Conservation (phyloP, 192 early-diverging fungal genomes). For the Phlyctochytrium arcticum region DNA sequence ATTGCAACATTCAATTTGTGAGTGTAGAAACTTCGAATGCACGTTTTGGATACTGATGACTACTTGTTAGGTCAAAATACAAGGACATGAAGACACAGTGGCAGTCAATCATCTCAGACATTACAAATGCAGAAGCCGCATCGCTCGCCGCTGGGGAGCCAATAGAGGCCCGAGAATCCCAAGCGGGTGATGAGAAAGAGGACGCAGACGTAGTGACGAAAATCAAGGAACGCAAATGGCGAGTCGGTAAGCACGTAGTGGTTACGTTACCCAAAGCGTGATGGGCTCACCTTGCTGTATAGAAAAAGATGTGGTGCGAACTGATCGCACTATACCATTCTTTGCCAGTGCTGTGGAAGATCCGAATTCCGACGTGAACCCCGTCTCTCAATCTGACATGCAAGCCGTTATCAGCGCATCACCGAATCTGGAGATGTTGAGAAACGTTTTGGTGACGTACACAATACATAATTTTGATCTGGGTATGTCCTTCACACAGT, state of each 20-base stretch:
- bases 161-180: not conserved
- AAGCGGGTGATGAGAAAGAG: slow-evolving; percentile 48
- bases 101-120: slow-evolving; percentile 38
- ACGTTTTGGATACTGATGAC: too few species aligned
- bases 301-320: slow-evolving; percentile 97
- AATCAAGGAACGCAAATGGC: slow-evolving; percentile 49
- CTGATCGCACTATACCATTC: slow-evolving; percentile 81
- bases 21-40: too few species aligned
- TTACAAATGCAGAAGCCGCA: slow-evolving; percentile 9
- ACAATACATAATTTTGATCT: slow-evolving; percentile 78
- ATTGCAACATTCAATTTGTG: slow-evolving; percentile 51
- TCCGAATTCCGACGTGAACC: slow-evolving; percentile 38
- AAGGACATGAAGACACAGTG: slow-evolving; percentile 42
- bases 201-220: slow-evolving; percentile 50
- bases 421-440: slow-evolving; percentile 78
- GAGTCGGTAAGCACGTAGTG: slow-evolving; percentile 39
- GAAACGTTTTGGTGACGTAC: slow-evolving; percentile 90
- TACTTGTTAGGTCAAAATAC: slow-evolving; percentile 27
- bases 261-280: not conserved
- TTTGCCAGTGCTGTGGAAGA: slow-evolving; percentile 41
- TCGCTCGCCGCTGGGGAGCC: not conserved
- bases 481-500: slow-evolving; percentile 29
- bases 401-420: slow-evolving; percentile 50
- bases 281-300: slow-evolving; percentile 18
- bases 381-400: slow-evolving; percentile 44